These are phyloP conservation scores for Symbiodinium natans DNA, from an alignment of 73 alveolate species.

Conservation along the genomic window DNA sequence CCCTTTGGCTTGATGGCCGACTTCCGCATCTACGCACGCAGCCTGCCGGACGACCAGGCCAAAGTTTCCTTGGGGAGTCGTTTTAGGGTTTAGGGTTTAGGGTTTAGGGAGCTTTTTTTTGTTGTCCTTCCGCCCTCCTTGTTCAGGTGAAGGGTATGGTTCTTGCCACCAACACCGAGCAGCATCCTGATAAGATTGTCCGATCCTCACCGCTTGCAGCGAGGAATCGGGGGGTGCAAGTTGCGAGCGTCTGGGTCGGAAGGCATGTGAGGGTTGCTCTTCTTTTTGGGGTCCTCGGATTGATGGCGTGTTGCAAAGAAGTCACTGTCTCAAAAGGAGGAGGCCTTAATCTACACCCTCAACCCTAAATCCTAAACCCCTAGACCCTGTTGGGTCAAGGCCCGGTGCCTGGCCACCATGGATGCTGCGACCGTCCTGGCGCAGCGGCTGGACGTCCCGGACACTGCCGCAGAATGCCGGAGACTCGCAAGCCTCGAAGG, in stretches of 20 bases:
- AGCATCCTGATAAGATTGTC: constrained; percentile 53
- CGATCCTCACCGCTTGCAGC: neutral
- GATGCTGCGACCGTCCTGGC: constrained; percentile 76
- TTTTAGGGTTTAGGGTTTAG: too few species aligned
- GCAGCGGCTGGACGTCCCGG: constrained; percentile 84
- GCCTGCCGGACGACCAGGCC: constrained; percentile 75
- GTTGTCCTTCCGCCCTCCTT: neutral
- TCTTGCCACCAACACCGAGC: constrained; percentile 37
- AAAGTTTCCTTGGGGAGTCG: too few species aligned
- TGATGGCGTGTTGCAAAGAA: too few species aligned
- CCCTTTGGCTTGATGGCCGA: constrained; percentile 86
- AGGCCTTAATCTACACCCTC: too few species aligned
- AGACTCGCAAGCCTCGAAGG: too few species aligned
- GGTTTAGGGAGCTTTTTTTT: neutral
- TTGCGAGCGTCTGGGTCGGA: neutral
- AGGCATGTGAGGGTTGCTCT: neutral
- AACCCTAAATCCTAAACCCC: too few species aligned
- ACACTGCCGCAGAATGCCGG: constrained; percentile 72
- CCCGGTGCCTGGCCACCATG: constrained; percentile 44
- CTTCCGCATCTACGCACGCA: constrained; percentile 85
- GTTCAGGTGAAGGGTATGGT: constrained; percentile 16
- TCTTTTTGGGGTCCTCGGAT: neutral
- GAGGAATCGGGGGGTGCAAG: neutral
- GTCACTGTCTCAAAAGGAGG: too few species aligned
- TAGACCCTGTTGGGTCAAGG: too few species aligned